Conservation (phyloP, 345 rosid genomes). For the Hevea brasiliensis region DNA sequence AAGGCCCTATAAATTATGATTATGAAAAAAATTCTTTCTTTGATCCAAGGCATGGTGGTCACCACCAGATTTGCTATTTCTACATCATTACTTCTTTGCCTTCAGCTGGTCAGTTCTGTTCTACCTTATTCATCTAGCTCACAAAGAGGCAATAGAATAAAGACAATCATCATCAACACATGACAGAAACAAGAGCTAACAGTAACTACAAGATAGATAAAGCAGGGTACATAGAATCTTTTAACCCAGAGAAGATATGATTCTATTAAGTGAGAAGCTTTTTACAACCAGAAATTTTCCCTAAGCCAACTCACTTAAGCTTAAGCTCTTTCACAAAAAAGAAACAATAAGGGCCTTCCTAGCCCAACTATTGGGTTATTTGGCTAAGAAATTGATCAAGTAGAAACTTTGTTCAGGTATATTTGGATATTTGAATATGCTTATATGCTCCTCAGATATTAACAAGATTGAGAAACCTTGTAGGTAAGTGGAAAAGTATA, state of each 20-base stretch:
- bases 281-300: no score
- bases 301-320: no score
- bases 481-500: not conserved
- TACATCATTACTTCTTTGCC: not conserved
- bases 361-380: no score
- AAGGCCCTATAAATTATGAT: not conserved
- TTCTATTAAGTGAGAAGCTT: no score
- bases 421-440: not conserved
- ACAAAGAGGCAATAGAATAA: slow-evolving; percentile 7
- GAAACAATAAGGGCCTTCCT: no score
- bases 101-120: not conserved
- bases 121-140: not conserved
- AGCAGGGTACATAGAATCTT: no score
- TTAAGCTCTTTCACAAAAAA: no score
- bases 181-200: slow-evolving; percentile 15
- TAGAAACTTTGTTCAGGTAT: not conserved
- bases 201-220: not conserved
- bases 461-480: not conserved
- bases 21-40: not conserved
- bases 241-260: no score
- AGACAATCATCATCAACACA: slow-evolving; percentile 2
- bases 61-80: not conserved
- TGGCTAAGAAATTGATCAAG: no score
- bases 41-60: not conserved
- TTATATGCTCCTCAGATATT: not conserved